A percentile compares a stretch with the other conserved stretches of the same genome.
phyloP scores from a whole-genome alignment of 2,329 filamentous ascomycete species.

The Tolypocladium inflatum region DNA sequence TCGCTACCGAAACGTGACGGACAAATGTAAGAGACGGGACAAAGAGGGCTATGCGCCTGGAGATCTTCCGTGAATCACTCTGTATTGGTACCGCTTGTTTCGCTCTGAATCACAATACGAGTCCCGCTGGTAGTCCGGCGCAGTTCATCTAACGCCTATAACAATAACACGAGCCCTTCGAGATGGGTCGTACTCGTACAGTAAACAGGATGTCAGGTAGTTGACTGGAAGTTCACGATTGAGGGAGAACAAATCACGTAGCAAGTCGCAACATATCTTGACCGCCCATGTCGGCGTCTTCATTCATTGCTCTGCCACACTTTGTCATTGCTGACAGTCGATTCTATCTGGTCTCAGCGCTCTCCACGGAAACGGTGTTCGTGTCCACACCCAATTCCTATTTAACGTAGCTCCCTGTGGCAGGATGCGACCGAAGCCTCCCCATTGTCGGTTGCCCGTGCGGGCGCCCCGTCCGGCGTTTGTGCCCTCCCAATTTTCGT shows the following conservation, averaged over 20 bases:
- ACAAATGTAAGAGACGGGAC: background rate
- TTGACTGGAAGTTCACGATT: background rate
- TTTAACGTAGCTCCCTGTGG: background rate
- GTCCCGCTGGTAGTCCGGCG: background rate
- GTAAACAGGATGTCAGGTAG: background rate
- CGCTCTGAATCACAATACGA: background rate
- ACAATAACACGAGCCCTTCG: background rate
- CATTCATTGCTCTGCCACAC: background rate
- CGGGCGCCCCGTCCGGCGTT: no score
- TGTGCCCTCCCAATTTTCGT: background rate
- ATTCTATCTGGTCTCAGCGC: conserved; percentile 10
- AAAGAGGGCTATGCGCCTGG: background rate
- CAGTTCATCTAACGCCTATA: no score
- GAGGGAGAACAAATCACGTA: background rate
- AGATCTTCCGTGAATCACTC: no score
- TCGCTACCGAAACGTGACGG: background rate
- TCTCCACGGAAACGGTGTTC: background rate
- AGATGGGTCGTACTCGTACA: background rate
- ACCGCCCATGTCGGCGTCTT: background rate
- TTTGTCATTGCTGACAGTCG: conserved; percentile 12
- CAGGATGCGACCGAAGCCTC: background rate
- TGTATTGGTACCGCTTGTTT: background rate
- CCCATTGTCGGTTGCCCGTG: no score
- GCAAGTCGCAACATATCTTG: background rate
- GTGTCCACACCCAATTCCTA: background rate